Evolutionary conservation across 2,329 filamentous ascomycete genomes (phyloP).

Genomic region (Trichoderma asperellum): DNA sequence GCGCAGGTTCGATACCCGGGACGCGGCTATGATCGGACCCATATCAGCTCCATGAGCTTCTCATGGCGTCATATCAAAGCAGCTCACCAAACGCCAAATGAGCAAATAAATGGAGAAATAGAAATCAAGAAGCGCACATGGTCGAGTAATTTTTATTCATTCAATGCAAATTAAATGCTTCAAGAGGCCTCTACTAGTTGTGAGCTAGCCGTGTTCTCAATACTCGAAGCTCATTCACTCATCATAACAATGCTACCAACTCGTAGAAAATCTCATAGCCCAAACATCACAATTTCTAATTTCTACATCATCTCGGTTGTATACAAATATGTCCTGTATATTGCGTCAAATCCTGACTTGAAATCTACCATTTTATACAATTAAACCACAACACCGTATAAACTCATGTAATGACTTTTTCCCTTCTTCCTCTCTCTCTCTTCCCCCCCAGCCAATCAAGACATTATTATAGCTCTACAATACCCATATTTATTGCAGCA

Average conservation of each 20-base stretch:
- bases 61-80: slow-evolving; percentile 16
- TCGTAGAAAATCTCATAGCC: neutral
- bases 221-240: neutral
- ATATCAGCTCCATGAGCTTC: neutral
- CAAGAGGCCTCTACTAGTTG: neutral
- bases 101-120: neutral
- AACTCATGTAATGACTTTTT: neutral
- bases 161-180: neutral
- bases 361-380: slow-evolving; percentile 14
- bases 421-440: neutral
- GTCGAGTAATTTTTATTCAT: neutral
- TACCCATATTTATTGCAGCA: slow-evolving; percentile 71
- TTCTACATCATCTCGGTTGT: neutral
- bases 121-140: neutral
- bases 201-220: neutral
- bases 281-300: neutral
- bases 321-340: slow-evolving; percentile 10
- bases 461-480: neutral
- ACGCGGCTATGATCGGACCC: slow-evolving; percentile 12
- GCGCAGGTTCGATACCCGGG: slow-evolving; percentile 14
- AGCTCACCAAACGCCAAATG: neutral
- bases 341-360: slow-evolving; percentile 16
- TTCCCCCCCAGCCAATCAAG: neutral
- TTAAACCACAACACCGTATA: slow-evolving; percentile 9
- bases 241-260: neutral